Percentiles rank a stretch among this genome's conserved stretches.
These are phyloP conservation scores for Vachellia collinsii DNA, from an alignment of 306 rosid species.

Conservation along the genomic window DNA sequence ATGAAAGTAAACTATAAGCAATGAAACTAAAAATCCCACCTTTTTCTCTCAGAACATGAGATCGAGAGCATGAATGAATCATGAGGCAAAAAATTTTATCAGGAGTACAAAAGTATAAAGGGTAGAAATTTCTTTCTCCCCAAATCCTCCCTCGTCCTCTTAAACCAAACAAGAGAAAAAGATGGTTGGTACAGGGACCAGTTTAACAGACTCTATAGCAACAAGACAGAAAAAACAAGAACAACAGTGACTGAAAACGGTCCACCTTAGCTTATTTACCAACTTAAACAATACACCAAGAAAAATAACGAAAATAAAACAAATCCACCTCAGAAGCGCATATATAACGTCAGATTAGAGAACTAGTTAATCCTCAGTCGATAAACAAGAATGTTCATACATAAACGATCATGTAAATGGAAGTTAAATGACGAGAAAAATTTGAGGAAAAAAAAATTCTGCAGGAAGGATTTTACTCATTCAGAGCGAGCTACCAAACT, in stretches of 20 bases:
- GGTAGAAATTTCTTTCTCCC: no score
- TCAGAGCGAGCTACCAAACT: neutral
- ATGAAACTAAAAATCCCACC: neutral
- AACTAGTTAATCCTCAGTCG: neutral
- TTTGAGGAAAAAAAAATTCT: neutral
- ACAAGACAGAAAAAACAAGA: neutral
- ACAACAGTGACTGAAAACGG: neutral
- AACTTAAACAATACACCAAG: constrained; percentile 7
- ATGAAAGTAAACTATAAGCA: neutral
- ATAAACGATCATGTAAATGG: neutral
- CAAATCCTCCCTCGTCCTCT: neutral
- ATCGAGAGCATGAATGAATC: neutral
- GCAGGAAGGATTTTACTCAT: neutral
- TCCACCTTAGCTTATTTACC: neutral
- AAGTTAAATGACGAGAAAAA: neutral
- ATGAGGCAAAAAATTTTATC: neutral
- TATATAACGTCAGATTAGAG: neutral
- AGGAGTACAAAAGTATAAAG: no score
- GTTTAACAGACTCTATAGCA: neutral
- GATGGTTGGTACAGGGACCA: neutral
- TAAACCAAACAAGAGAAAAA: neutral
- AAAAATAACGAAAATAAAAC: neutral
- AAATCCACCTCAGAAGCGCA: neutral
- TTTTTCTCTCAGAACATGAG: neutral
- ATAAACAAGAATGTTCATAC: neutral